Evolutionary conservation across 139 green algal species (phyloP), one percentile per base, ranked within the genome.

Genomic region (Chlamydomonas schloesseri): DNA sequence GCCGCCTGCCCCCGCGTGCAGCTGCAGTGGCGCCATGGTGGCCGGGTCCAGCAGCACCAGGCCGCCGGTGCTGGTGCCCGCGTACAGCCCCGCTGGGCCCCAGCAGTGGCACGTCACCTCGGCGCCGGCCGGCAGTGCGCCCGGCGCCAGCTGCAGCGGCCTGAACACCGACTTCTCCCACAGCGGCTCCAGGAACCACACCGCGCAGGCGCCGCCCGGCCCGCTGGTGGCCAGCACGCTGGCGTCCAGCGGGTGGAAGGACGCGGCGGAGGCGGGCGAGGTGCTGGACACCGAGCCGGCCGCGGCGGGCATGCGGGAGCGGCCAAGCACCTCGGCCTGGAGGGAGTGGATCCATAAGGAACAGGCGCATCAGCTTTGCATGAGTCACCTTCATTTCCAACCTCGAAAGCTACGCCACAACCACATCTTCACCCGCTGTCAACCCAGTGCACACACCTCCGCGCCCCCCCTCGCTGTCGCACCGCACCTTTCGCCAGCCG

Each of bases 231-330:
- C 77, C 53, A 91, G 24, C 23, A 74, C 70, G 42, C 86, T 68
- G 37, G 72, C 18, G 58, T 88, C 78, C 6, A 83, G 64, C 2
- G 88, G 88, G 60, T 91, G 88, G 65, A 91, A 91, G 71, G 60
- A 83, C 53, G 74, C 65, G 5, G 77, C 57, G 29, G 26, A 23
- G n/a, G 73, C 84, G 72, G 88, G 65, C 37, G 69, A 42, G 36
- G 42, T 50, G 8, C 42, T 50, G 42, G 42, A 50, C 6, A 8
- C 42, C 6, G 42, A 50, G 42, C 42, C 42, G 42, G 42, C 42
- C 6, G 60, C 47, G 58, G 67, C 34, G n/a, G 73, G 73, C n/a
- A 89, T 37, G 8, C 33, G 47, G 0, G 83, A 60, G 34, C 74
- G 71, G 37, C 78, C 79, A 17, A 91, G 29, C 9, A 53, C 34